Percentiles rank a stretch among this genome's conserved stretches.
Evolutionary conservation across 352 stramenopile genomes (phyloP).

Genomic region (Pythium utonaiense): DNA sequence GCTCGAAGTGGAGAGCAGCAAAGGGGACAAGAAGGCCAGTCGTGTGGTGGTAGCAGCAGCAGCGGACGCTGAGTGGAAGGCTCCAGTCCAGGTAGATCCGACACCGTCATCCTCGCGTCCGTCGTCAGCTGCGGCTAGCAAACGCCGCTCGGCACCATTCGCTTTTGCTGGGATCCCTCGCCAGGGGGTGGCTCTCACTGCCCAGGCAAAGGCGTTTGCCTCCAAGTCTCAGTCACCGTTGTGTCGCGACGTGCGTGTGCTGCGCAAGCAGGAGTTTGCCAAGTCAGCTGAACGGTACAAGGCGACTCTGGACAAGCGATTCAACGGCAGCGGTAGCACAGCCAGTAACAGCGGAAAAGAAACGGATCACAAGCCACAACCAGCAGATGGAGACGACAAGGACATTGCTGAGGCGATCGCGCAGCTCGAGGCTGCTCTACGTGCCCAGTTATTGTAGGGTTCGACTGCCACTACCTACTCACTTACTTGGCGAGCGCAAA

Average conservation of each 20-base stretch:
- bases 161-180: conserved; percentile 37
- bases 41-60: background rate
- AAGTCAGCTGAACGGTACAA: conserved; percentile 51
- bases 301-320: conserved; percentile 24
- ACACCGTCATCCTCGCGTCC: background rate
- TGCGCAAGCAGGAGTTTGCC: conserved; percentile 36
- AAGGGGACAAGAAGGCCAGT: background rate
- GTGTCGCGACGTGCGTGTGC: conserved; percentile 45
- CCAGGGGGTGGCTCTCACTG: conserved; percentile 42
- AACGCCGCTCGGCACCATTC: conserved; percentile 1
- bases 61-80: conserved; percentile 29
- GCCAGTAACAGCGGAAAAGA: background rate
- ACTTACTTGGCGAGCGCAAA: conserved; percentile 69
- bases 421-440: conserved; percentile 14
- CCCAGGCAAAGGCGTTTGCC: conserved; percentile 39
- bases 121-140: conserved; percentile 1
- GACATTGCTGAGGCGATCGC: conserved; percentile 9
- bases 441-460: conserved; percentile 7
- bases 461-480: too few species aligned
- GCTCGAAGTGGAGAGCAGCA: background rate
- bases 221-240: conserved; percentile 27
- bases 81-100: conserved; percentile 28
- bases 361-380: background rate
- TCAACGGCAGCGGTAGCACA: conserved; percentile 17
- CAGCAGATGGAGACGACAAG: background rate